phyloP scores from a whole-genome alignment of 495 filamentous ascomycete species.

The Aspergillus leporis region DNA sequence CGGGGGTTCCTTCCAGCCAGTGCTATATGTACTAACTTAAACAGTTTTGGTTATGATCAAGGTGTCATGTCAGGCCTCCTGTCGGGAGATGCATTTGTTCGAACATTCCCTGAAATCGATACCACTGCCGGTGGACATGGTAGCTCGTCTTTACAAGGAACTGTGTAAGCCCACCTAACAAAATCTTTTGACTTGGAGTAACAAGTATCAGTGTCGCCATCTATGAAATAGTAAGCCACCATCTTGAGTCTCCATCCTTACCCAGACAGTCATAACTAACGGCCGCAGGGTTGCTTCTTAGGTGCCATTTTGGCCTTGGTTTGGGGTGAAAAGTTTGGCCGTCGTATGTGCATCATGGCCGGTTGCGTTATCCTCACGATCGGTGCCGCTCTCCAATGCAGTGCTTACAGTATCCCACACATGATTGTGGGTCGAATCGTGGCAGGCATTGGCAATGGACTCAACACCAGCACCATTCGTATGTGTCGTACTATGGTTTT shows the following conservation, averaged over 20 bases:
- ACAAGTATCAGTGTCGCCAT: constrained; percentile 31
- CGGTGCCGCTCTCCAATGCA: constrained; percentile 56
- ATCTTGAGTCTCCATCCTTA: no score
- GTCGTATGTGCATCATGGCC: constrained; percentile 54
- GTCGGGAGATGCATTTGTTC: constrained; percentile 32
- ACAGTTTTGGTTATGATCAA: constrained; percentile 46
- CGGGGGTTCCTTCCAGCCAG: neutral
- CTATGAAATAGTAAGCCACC: constrained; percentile 35
- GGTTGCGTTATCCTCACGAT: constrained; percentile 55
- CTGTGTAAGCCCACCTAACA: constrained; percentile 26
- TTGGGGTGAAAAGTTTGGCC: constrained; percentile 53
- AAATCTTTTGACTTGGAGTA: neutral
- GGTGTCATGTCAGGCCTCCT: constrained; percentile 45
- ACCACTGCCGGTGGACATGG: constrained; percentile 31
- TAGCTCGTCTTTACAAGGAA: constrained; percentile 38
- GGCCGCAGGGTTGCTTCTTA: constrained; percentile 52
- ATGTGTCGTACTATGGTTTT: constrained; percentile 7
- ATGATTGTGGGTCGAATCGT: constrained; percentile 53
- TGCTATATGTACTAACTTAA: neutral
- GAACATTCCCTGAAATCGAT: constrained; percentile 35
- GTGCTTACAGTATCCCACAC: constrained; percentile 50
- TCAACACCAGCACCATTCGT: constrained; percentile 51
- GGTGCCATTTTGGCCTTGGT: constrained; percentile 52
- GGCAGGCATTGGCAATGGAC: constrained; percentile 50
- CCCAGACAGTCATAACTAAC: neutral